A percentile compares a stretch with the other conserved stretches of the same genome.
Conservation (phyloP, 768 basidiomycete genomes). For the Leccinum rimulosum region DNA sequence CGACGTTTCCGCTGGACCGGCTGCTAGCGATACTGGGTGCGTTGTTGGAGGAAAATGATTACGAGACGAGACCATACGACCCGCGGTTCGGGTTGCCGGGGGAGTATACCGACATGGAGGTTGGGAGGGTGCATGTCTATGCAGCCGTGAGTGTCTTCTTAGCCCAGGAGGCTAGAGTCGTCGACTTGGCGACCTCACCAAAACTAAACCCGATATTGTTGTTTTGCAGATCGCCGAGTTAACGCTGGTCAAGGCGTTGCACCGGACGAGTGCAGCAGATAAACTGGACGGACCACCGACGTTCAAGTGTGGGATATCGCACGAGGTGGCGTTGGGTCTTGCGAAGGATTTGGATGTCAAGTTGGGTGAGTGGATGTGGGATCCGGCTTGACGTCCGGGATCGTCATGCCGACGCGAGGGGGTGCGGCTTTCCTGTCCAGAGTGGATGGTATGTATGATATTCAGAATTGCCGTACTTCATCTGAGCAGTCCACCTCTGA, state of each 20-base stretch:
- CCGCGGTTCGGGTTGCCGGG: conserved; percentile 56
- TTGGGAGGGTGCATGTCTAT: conserved; percentile 45
- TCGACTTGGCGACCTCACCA: not conserved
- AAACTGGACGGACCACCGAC: conserved; percentile 66
- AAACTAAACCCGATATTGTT: not conserved
- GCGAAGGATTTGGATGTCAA: conserved; percentile 58
- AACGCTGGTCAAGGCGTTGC: conserved; percentile 56
- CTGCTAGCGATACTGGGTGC: conserved; percentile 78
- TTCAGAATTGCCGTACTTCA: too few relatives aligned
- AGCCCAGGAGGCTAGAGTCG: not conserved
- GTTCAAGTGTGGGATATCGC: conserved; percentile 73
- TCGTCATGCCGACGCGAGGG: not conserved
- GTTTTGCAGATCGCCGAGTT: conserved; percentile 45
- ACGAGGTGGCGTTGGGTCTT: conserved; percentile 51
- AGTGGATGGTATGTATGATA: too few relatives aligned
- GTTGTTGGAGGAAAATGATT: conserved; percentile 67
- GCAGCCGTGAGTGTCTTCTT: conserved; percentile 50
- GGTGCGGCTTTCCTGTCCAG: not conserved
- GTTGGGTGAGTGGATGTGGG: conserved; percentile 69
- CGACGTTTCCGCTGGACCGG: conserved; percentile 36
- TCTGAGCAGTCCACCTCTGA: too few relatives aligned
- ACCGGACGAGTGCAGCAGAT: conserved; percentile 59
- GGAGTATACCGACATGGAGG: conserved; percentile 74
- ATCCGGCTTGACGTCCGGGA: conserved; percentile 33
- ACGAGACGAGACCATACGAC: conserved; percentile 40